Percentiles rank a stretch among this genome's conserved stretches.
Evolutionary conservation across 441 rosid species (phyloP).

Genomic region (Gossypium schwendimanii): DNA sequence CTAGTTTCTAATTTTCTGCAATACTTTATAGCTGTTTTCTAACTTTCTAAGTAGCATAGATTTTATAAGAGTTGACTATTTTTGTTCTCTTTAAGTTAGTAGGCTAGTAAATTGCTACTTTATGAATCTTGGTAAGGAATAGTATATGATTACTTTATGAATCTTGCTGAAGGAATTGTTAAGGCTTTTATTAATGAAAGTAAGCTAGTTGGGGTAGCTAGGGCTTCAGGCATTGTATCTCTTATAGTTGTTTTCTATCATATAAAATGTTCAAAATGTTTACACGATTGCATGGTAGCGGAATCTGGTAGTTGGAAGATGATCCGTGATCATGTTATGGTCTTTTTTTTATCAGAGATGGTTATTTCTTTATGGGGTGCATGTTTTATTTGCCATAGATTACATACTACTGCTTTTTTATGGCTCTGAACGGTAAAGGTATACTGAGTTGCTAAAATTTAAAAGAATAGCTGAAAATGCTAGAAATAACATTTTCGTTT

Average conservation of each 20-base stretch:
- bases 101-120: not conserved
- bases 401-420: not conserved
- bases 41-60: not conserved
- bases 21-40: not conserved
- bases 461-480: not conserved
- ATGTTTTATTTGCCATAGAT: not conserved
- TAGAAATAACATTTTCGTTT: not conserved
- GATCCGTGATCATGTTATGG: not conserved
- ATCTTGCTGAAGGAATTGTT: not conserved
- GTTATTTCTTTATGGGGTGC: not conserved
- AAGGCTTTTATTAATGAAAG: not conserved
- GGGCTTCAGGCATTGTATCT: not conserved
- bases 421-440: not conserved
- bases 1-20: slow-evolving; percentile 5
- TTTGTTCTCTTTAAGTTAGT: not conserved
- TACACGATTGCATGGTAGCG: not conserved
- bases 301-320: not conserved
- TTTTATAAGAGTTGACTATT: not conserved
- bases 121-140: not conserved
- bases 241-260: not conserved
- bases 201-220: not conserved
- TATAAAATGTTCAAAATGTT: not conserved
- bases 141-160: not conserved
- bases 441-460: not conserved
- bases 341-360: not conserved